Evolutionary conservation across 2,329 filamentous ascomycete genomes (phyloP).

Genomic region (Rhynchosporium secalis): DNA sequence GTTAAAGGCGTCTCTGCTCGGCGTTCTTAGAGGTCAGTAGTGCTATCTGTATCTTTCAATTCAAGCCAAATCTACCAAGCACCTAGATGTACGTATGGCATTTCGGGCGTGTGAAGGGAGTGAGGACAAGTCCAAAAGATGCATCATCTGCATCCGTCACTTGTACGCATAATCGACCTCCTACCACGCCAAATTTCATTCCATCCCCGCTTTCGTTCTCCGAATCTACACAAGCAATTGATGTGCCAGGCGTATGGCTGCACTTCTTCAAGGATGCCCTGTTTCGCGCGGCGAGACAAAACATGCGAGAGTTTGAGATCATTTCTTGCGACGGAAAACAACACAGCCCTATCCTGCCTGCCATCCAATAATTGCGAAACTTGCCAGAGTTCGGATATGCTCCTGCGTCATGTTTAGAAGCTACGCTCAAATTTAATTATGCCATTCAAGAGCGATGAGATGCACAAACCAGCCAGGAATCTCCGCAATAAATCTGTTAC

Average conservation of each 20-base stretch:
- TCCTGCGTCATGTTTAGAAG: constrained; percentile 18
- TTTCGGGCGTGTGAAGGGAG: no score
- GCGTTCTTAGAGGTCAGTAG: constrained; percentile 20
- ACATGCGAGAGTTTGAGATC: not conserved
- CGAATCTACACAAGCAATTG: not conserved
- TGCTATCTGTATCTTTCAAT: constrained; percentile 5
- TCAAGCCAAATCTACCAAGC: no score
- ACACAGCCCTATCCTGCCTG: not conserved
- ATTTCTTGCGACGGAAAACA: not conserved
- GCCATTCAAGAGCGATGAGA: not conserved
- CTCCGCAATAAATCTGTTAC: not conserved
- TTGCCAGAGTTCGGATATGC: constrained; percentile 8
- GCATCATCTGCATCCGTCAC: no score
- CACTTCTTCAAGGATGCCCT: not conserved
- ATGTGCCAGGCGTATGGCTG: no score
- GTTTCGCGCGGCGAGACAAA: not conserved
- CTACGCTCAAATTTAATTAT: constrained; percentile 15
- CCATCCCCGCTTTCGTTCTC: no score
- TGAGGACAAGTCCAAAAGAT: no score
- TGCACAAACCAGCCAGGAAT: not conserved
- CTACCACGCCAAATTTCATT: no score
- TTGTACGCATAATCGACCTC: no score
- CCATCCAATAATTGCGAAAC: not conserved
- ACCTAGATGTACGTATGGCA: no score
- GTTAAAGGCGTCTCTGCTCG: constrained; percentile 22